A percentile compares a stretch with the other conserved stretches of the same genome.
Evolutionary conservation across 371 early-diverging fungal genomes (phyloP).

Genomic region (Lichtheimia ornata): DNA sequence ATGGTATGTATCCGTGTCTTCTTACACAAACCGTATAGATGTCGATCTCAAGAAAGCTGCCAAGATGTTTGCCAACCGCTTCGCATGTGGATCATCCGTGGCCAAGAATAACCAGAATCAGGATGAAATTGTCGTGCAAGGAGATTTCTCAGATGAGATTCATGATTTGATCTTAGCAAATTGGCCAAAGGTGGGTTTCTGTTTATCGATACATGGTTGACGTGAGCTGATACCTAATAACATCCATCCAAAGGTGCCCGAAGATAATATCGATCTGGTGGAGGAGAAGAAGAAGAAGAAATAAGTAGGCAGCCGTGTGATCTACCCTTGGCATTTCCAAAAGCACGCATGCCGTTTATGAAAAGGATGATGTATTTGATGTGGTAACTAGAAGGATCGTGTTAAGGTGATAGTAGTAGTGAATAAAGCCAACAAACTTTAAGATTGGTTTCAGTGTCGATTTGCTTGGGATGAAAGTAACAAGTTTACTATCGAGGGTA

Average conservation of each 20-base stretch:
- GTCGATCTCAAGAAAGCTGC: constrained; percentile 94
- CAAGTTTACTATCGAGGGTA: no score
- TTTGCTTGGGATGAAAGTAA: no score
- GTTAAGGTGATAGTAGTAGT: no score
- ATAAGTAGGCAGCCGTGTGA: no score
- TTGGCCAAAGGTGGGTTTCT: constrained; percentile 57
- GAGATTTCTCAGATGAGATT: constrained; percentile 88
- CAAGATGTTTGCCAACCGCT: constrained; percentile 90
- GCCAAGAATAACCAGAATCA: constrained; percentile 87
- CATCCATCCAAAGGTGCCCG: constrained; percentile 50
- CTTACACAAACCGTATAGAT: constrained; percentile 37
- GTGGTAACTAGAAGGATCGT: no score
- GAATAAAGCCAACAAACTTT: no score
- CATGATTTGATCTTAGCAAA: constrained; percentile 59
- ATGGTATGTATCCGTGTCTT: not conserved
- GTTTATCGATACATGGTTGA: not conserved
- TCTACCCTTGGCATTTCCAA: no score
- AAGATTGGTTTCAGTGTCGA: no score
- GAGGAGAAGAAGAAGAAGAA: constrained; percentile 67
- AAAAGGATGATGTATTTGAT: no score
- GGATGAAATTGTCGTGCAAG: constrained; percentile 95
- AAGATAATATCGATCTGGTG: constrained; percentile 65
- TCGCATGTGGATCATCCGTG: constrained; percentile 91
- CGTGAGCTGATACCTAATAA: not conserved
- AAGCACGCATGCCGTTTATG: no score